Base-by-base conservation (phyloP, 768 basidiomycete species). In the Rhodosporidiobolus sp. region DNA sequence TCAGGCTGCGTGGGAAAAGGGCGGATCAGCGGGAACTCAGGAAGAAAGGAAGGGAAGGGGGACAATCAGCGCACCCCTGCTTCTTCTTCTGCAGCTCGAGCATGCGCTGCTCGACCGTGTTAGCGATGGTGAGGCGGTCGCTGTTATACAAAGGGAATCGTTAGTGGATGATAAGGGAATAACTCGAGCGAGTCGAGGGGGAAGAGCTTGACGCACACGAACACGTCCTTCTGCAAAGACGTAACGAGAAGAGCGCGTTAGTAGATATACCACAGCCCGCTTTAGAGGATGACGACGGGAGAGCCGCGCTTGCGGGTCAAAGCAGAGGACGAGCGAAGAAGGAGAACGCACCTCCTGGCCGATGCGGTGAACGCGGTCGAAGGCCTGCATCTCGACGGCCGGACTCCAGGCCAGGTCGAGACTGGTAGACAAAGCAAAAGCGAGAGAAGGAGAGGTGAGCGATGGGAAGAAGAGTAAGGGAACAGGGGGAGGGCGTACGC, bases 81-180 rank as follows among this genome's bases (percentile, higher is more conserved):
- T 89, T 89, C 67, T 86, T 83, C 53, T 86, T 84, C 75, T 89
- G 89, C 70, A 90, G 81, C 0, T 82, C 82, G 35, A 89, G 82
- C 45, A 91, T 86, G n/a, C 89, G 83, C 76, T 90, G 87, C 77
- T 90, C 90, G 45, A 75, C 70, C 0, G 81, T 79, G 66, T 80
- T 76, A 7, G 59, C 66, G 65, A 82, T 82, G 59, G 80, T 78
- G n/a, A 83, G 72, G 50, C 82, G 79, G 38, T 79, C 73, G 43
- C 81, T 78, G 79, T 45, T 17, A 9, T 22, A n/a, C 8, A n/a
- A 16, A n/a, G n/a, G 34, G n/a, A 43, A n/a, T 4, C 6, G 11
- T 58, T 61, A 50, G 17, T 17, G 10, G 10, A 7, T 14, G 14
- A 7, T 43, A 43, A 43, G 38, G 38, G 38, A 43, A 43, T 7